Conservation (phyloP, 371 early-diverging fungal genomes). For the Mucor racemosus region DNA sequence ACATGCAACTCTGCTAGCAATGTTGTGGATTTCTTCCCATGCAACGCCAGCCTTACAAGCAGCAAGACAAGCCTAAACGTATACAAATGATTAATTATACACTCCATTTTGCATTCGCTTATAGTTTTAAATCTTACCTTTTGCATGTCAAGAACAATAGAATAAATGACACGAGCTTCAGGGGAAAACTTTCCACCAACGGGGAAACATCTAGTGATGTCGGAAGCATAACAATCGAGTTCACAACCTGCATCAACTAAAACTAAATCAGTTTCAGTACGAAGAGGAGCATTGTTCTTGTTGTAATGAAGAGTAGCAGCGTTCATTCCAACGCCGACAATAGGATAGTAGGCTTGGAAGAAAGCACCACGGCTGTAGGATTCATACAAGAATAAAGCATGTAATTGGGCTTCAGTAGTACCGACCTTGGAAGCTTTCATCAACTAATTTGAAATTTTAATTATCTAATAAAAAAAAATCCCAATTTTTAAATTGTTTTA, state of each 20-base stretch:
- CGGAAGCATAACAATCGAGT: conserved; percentile 80
- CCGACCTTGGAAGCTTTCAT: conserved; percentile 68
- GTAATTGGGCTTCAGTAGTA: conserved; percentile 73
- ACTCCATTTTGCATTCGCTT: background rate
- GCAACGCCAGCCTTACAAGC: conserved; percentile 79
- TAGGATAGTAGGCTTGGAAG: conserved; percentile 86
- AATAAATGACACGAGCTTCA: conserved; percentile 80
- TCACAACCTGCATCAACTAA: conserved; percentile 92
- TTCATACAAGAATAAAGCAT: conserved; percentile 79
- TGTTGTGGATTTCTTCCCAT: conserved; percentile 90
- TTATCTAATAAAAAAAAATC: too few relatives aligned
- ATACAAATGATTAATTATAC: conserved; percentile 5
- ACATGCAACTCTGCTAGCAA: conserved; percentile 74
- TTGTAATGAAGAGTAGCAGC: conserved; percentile 88
- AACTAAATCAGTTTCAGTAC: conserved; percentile 54
- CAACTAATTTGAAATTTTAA: conserved; percentile 40
- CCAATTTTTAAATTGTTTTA: conserved; percentile 6
- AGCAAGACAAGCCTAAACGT: conserved; percentile 47
- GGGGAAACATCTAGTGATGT: conserved; percentile 92
- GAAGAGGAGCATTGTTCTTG: conserved; percentile 66
- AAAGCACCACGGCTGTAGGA: conserved; percentile 71
- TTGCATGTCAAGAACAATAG: conserved; percentile 86
- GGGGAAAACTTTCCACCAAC: conserved; percentile 79
- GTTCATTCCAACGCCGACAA: conserved; percentile 80
- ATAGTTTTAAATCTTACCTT: conserved; percentile 41